Percentiles rank a stretch among this genome's conserved stretches.
Conservation (phyloP, 2,329 filamentous ascomycete genomes). For the Penicillium sp. region DNA sequence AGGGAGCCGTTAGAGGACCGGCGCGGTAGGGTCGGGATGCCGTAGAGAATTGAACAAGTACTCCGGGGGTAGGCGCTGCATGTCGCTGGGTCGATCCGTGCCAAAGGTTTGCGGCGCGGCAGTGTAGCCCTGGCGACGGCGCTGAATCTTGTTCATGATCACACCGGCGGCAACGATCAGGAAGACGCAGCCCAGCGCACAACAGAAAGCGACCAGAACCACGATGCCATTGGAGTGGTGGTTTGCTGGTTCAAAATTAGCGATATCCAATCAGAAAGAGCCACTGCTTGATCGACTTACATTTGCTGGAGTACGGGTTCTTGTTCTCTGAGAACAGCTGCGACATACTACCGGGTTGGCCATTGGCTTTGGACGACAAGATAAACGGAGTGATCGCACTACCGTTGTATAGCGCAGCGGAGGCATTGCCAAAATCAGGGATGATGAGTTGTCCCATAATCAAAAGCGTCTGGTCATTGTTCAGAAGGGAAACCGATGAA, state of each 20-base stretch:
- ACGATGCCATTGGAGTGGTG: slow-evolving; percentile 47
- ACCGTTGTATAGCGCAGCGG: slow-evolving; percentile 85
- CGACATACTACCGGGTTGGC: slow-evolving; percentile 69
- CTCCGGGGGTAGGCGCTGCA: slow-evolving; percentile 47
- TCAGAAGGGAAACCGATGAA: slow-evolving; percentile 60
- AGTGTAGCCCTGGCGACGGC: slow-evolving; percentile 48
- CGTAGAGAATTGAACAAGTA: slow-evolving; percentile 45
- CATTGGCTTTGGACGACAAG: slow-evolving; percentile 66
- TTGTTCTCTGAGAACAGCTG: slow-evolving; percentile 79
- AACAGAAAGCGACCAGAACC: slow-evolving; percentile 48
- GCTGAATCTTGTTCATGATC: slow-evolving; percentile 49
- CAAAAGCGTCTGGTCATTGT: slow-evolving; percentile 68
- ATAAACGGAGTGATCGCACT: slow-evolving; percentile 74
- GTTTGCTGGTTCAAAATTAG: slow-evolving; percentile 25
- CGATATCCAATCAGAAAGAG: slow-evolving; percentile 13
- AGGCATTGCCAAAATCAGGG: slow-evolving; percentile 72
- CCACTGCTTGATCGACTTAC: slow-evolving; percentile 50
- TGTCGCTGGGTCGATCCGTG: slow-evolving; percentile 47
- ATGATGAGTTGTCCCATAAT: slow-evolving; percentile 80
- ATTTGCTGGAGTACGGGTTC: slow-evolving; percentile 65
- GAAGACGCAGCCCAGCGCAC: slow-evolving; percentile 49
- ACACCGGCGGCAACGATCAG: slow-evolving; percentile 48
- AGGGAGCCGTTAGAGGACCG: slow-evolving; percentile 31
- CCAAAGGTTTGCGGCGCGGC: slow-evolving; percentile 44
- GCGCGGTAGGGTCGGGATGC: slow-evolving; percentile 35